These are phyloP conservation scores for Phanerochaete sordida DNA, from an alignment of 768 basidiomycete genomes.

Conservation along the genomic window DNA sequence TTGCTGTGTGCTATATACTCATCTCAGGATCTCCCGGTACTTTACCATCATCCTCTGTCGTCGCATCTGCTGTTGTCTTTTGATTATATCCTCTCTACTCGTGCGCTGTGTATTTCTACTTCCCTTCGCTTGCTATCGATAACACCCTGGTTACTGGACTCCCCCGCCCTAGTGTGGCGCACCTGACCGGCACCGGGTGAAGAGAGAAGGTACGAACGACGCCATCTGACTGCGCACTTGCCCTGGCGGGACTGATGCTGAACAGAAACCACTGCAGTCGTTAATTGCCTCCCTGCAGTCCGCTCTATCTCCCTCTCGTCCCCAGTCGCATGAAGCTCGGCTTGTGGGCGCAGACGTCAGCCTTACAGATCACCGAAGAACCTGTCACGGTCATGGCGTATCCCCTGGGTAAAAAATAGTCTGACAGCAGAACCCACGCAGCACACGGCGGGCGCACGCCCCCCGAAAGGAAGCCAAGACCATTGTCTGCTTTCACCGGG, in stretches of 20 bases:
- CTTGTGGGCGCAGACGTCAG: not conserved
- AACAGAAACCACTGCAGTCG: no score
- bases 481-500: no score
- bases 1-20: slow-evolving; percentile 12
- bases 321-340: not conserved
- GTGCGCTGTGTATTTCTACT: slow-evolving; percentile 29
- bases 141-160: not conserved
- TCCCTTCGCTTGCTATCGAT: slow-evolving; percentile 24
- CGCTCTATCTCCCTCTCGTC: not conserved
- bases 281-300: not conserved
- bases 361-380: no score
- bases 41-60: slow-evolving; percentile 13
- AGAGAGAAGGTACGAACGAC: not conserved
- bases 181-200: not conserved
- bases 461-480: no score
- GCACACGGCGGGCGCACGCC: not conserved
- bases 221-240: no score
- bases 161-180: not conserved
- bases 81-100: slow-evolving; percentile 21
- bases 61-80: slow-evolving; percentile 28
- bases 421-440: not conserved
- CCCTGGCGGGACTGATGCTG: no score
- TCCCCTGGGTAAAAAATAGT: not conserved
- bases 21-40: slow-evolving; percentile 8
- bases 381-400: no score